Percentiles rank a stretch among this genome's conserved stretches.
phyloP scores from a whole-genome alignment of 108 stramenopile species.

The Conticribra guillardii region DNA sequence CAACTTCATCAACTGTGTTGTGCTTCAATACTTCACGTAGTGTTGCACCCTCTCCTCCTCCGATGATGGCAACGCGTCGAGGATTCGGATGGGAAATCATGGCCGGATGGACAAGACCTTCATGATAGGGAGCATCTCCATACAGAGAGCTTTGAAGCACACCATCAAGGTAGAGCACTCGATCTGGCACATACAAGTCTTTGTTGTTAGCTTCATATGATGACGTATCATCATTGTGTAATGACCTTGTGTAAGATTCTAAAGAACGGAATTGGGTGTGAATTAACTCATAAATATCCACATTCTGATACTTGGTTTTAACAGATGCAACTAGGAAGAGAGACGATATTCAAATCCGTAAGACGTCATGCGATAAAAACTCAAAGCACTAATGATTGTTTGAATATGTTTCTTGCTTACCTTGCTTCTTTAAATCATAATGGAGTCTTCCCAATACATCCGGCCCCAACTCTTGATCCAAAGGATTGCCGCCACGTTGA shows the following conservation, averaged over 20 bases:
- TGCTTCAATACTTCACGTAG: slow-evolving; percentile 86
- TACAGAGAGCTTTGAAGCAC: slow-evolving; percentile 56
- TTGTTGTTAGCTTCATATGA: slow-evolving; percentile 48
- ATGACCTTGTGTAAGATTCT: slow-evolving; percentile 50
- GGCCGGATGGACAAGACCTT: slow-evolving; percentile 89
- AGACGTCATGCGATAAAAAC: too few species aligned
- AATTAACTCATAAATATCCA: slow-evolving; percentile 74
- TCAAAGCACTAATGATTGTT: too few species aligned
- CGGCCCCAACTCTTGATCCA: slow-evolving; percentile 22
- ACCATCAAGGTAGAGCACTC: slow-evolving; percentile 68
- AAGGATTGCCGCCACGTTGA: slow-evolving; percentile 37
- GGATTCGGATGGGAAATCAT: slow-evolving; percentile 90
- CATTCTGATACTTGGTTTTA: slow-evolving; percentile 54
- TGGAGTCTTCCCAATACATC: slow-evolving; percentile 12
- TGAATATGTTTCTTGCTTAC: too few species aligned
- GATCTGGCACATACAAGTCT: slow-evolving; percentile 58
- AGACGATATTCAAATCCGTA: too few species aligned
- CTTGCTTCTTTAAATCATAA: slow-evolving; percentile 28
- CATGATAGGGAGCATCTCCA: slow-evolving; percentile 83
- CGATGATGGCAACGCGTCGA: slow-evolving; percentile 88
- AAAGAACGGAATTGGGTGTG: slow-evolving; percentile 37
- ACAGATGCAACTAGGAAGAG: slow-evolving; percentile 41
- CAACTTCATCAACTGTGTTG: slow-evolving; percentile 73
- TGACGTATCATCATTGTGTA: slow-evolving; percentile 24
- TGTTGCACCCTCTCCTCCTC: slow-evolving; percentile 91